phyloP scores from a whole-genome alignment of 1,284 basidiomycete species.

The Puccinia polysora region DNA sequence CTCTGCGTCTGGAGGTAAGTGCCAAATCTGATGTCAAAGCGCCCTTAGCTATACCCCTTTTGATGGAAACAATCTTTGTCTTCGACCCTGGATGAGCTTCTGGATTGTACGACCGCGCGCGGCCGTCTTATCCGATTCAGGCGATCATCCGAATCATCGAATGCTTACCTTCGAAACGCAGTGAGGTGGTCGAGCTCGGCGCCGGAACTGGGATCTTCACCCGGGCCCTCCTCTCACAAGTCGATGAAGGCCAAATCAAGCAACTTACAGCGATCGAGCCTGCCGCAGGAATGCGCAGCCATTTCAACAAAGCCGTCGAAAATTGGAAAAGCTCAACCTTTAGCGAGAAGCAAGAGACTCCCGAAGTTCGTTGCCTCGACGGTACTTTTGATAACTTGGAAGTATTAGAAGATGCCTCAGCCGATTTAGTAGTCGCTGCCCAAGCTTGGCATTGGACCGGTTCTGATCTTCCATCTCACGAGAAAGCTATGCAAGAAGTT shows the following conservation, averaged over 20 bases:
- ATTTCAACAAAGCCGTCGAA: no score
- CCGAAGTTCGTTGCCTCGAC: constrained; percentile 58
- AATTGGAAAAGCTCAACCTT: constrained; percentile 61
- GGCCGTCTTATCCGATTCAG: constrained; percentile 66
- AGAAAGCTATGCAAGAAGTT: constrained; percentile 58
- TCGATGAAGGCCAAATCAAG: constrained; percentile 57
- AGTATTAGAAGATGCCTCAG: constrained; percentile 62
- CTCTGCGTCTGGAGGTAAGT: neutral
- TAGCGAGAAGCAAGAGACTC: constrained; percentile 58
- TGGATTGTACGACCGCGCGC: constrained; percentile 56
- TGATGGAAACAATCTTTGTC: no score
- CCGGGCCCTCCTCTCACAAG: constrained; percentile 64
- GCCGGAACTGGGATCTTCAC: constrained; percentile 72
- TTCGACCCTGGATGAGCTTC: neutral
- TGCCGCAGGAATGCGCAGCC: constrained; percentile 51
- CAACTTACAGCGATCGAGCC: constrained; percentile 66
- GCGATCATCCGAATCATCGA: constrained; percentile 61
- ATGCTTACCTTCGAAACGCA: constrained; percentile 51
- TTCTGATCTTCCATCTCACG: neutral
- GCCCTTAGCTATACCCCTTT: no score
- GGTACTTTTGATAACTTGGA: constrained; percentile 65
- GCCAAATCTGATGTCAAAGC: no score
- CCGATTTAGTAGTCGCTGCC: constrained; percentile 64
- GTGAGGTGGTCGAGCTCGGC: constrained; percentile 60
- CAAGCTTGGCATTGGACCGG: constrained; percentile 79